Conservation (phyloP, 163 green algal species). For the Scenedesmus sp. region DNA sequence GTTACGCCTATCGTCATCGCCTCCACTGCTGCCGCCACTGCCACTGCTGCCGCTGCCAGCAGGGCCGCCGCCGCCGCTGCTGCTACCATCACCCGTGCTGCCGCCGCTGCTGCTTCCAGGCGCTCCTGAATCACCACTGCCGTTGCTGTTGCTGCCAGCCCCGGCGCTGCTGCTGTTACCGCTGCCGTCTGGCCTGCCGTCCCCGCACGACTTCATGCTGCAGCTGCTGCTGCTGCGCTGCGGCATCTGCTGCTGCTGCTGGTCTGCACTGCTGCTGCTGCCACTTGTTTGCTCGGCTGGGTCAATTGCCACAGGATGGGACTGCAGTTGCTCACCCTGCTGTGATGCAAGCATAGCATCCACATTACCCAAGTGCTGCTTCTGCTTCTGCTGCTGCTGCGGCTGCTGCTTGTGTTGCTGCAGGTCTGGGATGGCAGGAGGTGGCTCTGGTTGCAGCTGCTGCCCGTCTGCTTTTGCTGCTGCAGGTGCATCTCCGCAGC, state of each 20-base stretch:
- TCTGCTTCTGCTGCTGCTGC: background rate
- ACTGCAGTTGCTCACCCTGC: background rate
- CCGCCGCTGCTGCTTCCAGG: background rate
- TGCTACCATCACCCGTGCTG: background rate
- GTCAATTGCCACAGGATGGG: background rate
- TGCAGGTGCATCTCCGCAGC: background rate
- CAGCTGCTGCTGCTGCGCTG: constrained; percentile 37
- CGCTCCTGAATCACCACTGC: background rate
- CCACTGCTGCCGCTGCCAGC: background rate
- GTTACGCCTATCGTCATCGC: background rate
- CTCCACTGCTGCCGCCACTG: constrained; percentile 7
- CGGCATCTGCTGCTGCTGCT: background rate
- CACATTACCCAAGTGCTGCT: background rate
- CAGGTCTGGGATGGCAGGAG: background rate
- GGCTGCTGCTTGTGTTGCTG: background rate
- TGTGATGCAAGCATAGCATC: background rate
- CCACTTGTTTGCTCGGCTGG: too few relatives aligned
- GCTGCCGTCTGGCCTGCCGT: background rate
- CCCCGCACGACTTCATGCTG: constrained; percentile 27
- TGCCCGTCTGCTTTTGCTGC: background rate
- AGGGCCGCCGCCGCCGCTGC: background rate
- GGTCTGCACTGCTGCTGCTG: background rate
- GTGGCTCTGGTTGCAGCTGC: background rate
- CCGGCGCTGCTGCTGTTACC: background rate
- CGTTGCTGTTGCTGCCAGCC: background rate